phyloP scores from a whole-genome alignment of 202 grass and related monocot species.

The Cymbopogon flexuosus region DNA sequence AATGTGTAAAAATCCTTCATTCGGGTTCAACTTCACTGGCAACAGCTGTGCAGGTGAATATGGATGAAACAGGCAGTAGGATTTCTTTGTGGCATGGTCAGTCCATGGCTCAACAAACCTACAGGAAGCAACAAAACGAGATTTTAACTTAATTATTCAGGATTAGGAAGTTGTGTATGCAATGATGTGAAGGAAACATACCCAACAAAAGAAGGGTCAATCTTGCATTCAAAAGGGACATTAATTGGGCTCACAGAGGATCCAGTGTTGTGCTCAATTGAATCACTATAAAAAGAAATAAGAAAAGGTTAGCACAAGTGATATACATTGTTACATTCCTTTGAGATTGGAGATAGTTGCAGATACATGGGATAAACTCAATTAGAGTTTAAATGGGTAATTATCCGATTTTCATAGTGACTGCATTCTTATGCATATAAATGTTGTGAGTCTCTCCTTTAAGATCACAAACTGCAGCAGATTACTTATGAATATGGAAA shows the following conservation, averaged over 20 bases:
- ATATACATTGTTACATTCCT: background rate
- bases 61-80: slow-evolving; percentile 78
- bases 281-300: slow-evolving; percentile 39
- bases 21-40: slow-evolving; percentile 43
- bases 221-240: slow-evolving; percentile 60
- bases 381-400: background rate
- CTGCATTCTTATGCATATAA: background rate
- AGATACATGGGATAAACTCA: slow-evolving; percentile 2
- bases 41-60: slow-evolving; percentile 60
- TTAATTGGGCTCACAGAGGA: slow-evolving; percentile 42
- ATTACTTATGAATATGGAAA: background rate
- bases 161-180: background rate
- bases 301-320: slow-evolving; percentile 18
- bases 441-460: background rate
- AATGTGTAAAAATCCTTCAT: slow-evolving; percentile 49
- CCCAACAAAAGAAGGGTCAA: slow-evolving; percentile 87
- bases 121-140: slow-evolving; percentile 16
- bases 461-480: background rate
- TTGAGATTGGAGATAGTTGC: background rate
- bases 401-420: background rate
- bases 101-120: slow-evolving; percentile 77
- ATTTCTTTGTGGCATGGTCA: slow-evolving; percentile 50
- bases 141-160: slow-evolving; percentile 1
- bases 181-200: slow-evolving; percentile 36
- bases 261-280: slow-evolving; percentile 28